Base-by-base conservation (phyloP, 2,329 filamentous ascomycete species). In the Sarocladiaceae sp. region DNA sequence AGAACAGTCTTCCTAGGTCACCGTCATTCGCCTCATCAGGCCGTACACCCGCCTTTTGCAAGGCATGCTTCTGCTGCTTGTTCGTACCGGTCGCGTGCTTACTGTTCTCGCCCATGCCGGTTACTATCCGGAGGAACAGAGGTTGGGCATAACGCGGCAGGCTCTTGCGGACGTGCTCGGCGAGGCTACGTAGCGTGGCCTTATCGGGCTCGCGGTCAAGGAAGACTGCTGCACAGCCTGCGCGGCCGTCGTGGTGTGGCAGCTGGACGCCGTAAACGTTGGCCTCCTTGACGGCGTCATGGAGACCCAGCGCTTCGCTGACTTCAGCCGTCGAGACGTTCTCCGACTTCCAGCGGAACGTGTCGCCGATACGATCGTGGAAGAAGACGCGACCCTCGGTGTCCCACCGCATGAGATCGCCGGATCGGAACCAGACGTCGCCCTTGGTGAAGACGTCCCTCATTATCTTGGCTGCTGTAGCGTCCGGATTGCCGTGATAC, bases 271-370 rank as follows among this genome's bases (percentile, higher is more conserved):
- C 88, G 56, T 94, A 95, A 21, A 95, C 88, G 54, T 94, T 94
- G 24, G 86, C 84, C 65, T 95, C 88, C 24, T 74, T 68, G 12
- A 95, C 72, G 1, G 70, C 68, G 0, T 80, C 69, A 57, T 89
- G 83, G 1, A 70, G 64, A 12, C 85, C 83, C 0, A 95, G 63
- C 0, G 79, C 78, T 57, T 89, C 78, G n/a, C 83, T 77, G 15
- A 95, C 89, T 61, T 95, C 88, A 41, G 76, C 80, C 0, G 86
- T 90, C 3, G 84, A 88, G 1, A 91, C 85, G 54, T 91, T 91
- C 62, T 91, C 85, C 42, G 81, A 82, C 67, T 93, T 88, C 84
- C 84, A 88, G 40, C 84, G 77, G 66, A 83, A 88, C 0, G 84
- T 88, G 57, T 88, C 84, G 45, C 84, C 84, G 49, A 88, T 83